A percentile compares a stretch with the other conserved stretches of the same genome.
phyloP scores from a whole-genome alignment of 495 filamentous ascomycete species.

The Penicillium cinerascens region DNA sequence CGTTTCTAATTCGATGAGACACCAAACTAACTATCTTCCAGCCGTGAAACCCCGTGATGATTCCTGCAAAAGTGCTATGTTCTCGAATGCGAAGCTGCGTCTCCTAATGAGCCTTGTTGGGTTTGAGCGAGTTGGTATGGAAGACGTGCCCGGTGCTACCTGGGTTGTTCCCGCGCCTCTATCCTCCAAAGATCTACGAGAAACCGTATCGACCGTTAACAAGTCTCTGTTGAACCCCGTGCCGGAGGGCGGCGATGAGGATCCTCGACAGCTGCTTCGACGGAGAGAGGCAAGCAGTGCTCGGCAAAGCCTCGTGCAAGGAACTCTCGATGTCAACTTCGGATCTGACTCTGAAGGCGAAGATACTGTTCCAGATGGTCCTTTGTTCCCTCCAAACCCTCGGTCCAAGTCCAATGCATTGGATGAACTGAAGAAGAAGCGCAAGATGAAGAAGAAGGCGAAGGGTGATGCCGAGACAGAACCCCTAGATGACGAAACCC shows the following conservation, averaged over 20 bases:
- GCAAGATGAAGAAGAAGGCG: conserved; percentile 47
- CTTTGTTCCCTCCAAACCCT: conserved; percentile 61
- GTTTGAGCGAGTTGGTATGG: conserved; percentile 61
- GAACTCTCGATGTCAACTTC: conserved; percentile 42
- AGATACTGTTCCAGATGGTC: conserved; percentile 57
- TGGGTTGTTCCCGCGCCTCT: conserved; percentile 77
- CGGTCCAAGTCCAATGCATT: conserved; percentile 44
- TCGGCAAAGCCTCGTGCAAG: conserved; percentile 37
- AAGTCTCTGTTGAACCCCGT: conserved; percentile 67
- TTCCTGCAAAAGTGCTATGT: conserved; percentile 66
- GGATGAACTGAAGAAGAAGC: conserved; percentile 51
- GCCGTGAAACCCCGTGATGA: conserved; percentile 68
- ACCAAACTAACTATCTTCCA: conserved; percentile 25
- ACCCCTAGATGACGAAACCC: conserved; percentile 46
- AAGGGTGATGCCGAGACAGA: conserved; percentile 32
- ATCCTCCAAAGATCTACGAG: conserved; percentile 58
- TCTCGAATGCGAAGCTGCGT: conserved; percentile 85
- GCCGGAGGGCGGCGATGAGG: conserved; percentile 63
- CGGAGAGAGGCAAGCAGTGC: conserved; percentile 55
- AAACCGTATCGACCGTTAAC: conserved; percentile 60
- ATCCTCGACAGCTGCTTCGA: conserved; percentile 72
- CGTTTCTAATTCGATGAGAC: not conserved
- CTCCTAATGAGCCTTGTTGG: conserved; percentile 78
- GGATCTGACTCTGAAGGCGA: conserved; percentile 62
- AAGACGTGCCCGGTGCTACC: conserved; percentile 68